Evolutionary conservation across 768 basidiomycete species (phyloP), one percentile per base, ranked within the genome.

Genomic region (Phylloporus sp.): DNA sequence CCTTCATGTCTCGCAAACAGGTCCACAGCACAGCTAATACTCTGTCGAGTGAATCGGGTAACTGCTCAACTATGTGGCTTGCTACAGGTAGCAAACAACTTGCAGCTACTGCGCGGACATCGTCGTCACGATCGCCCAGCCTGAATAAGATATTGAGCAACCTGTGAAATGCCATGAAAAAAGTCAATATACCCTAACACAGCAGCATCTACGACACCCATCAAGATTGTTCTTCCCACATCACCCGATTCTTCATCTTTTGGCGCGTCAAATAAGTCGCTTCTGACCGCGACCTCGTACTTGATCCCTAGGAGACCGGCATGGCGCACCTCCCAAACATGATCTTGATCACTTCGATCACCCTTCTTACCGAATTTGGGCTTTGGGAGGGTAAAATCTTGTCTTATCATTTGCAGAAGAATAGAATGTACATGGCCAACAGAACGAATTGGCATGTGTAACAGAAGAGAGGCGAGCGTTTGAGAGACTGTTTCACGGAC

Each of bases 231-330:
- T 53, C 69, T 74, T 16, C 84, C 85, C 6, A 66, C 67, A 51
- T 71, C 65, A n/a, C 65, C 65, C 11, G 66, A 55, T 4, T 70
- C 70, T 32, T 67, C 69, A 26, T 70, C 74, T 56, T 54, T 68
- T 36, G 61, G 59, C 7, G 72, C 64, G 23, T 66, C 70, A 51
- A 98, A 84, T 22, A 97, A 72, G 65, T 97, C 93, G 48, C 78
- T 82, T 57, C 93, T 76, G 16, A 98, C 97, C 13, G 95, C 97
- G 32, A 98, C 94, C 68, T 97, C 91, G 67, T 98, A 98, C 74
- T 97, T 97, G 68, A 99, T 84, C 1, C 97, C 97, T 9, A 98
- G 79, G 53, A 99, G 72, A 26, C 97, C 97, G n/a, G 97, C 95
- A 73, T 99, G 97, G 49, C 95, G 80, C 45, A 99, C 88, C 70